These are phyloP conservation scores for Oryza punctata DNA, from an alignment of 176 grass and related monocot genomes.

Conservation along the genomic window DNA sequence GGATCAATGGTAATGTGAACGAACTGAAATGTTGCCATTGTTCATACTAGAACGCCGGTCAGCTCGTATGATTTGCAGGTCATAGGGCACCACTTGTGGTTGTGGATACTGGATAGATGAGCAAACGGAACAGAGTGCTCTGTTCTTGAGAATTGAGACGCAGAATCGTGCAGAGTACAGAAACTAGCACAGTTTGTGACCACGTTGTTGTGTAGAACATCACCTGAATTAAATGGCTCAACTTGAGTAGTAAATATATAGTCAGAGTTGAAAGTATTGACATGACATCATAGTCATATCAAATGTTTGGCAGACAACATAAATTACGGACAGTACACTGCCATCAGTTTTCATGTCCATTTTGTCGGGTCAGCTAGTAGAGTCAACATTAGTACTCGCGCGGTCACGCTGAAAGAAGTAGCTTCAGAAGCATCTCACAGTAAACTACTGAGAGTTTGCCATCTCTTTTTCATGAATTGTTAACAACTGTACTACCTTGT, in stretches of 20 bases:
- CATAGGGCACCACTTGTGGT: not conserved
- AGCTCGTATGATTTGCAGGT: not conserved
- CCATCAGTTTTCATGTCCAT: not conserved
- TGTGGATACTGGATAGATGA: not conserved
- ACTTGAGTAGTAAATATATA: not conserved
- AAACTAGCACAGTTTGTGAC: not conserved
- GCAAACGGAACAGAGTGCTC: not conserved
- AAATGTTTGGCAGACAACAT: not conserved
- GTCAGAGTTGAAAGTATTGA: not conserved
- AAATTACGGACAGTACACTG: not conserved
- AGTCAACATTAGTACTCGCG: not conserved
- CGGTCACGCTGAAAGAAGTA: not conserved
- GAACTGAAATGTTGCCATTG: not conserved
- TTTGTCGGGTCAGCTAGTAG: not conserved
- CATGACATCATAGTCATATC: not conserved
- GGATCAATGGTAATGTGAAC: constrained; percentile 76
- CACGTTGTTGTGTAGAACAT: not conserved
- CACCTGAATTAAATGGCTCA: not conserved
- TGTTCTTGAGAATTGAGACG: not conserved
- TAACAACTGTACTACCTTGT: not conserved
- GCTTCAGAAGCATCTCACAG: not conserved
- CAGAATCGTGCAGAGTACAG: not conserved
- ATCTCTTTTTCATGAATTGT: not conserved
- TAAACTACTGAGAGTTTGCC: not conserved
- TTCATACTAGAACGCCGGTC: not conserved